A percentile compares a stretch with the other conserved stretches of the same genome.
Evolutionary conservation across 2,329 filamentous ascomycete genomes (phyloP).

Genomic region (Dactylellina cionopaga): DNA sequence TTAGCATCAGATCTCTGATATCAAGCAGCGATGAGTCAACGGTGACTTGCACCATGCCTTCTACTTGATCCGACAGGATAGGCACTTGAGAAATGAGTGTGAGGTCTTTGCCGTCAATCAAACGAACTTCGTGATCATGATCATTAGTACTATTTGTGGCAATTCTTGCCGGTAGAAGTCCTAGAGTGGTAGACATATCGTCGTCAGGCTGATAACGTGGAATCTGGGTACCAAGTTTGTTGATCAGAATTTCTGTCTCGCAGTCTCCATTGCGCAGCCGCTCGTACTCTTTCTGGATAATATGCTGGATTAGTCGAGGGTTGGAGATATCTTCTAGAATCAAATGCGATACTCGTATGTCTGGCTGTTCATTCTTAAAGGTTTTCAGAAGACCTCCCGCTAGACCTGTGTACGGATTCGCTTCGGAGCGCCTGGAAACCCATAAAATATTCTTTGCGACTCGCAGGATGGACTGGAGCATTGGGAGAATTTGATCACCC

Average conservation of each 20-base stretch:
- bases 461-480: conserved; percentile 49
- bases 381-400: conserved; percentile 54
- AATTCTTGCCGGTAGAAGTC: conserved; percentile 37
- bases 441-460: conserved; percentile 53
- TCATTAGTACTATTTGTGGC: conserved; percentile 9
- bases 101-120: conserved; percentile 21
- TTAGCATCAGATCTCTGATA: conserved; percentile 11
- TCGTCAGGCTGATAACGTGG: conserved; percentile 55
- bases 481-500: conserved; percentile 52
- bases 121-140: conserved; percentile 39
- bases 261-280: conserved; percentile 33
- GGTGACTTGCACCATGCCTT: background rate
- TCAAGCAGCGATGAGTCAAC: conserved; percentile 12
- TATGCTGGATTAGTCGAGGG: conserved; percentile 9
- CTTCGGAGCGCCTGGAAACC: conserved; percentile 42
- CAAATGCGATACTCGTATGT: conserved; percentile 51
- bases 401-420: conserved; percentile 45
- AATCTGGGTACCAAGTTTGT: conserved; percentile 25
- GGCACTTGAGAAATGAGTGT: conserved; percentile 36
- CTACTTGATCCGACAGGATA: background rate
- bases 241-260: conserved; percentile 43
- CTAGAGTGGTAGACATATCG: conserved; percentile 48
- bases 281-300: conserved; percentile 31
- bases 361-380: conserved; percentile 54
- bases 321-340: conserved; percentile 23